Percentiles rank a stretch among this genome's conserved stretches.
phyloP scores from a whole-genome alignment of 768 basidiomycete genomes.

The Phaeolepiota aurea region DNA sequence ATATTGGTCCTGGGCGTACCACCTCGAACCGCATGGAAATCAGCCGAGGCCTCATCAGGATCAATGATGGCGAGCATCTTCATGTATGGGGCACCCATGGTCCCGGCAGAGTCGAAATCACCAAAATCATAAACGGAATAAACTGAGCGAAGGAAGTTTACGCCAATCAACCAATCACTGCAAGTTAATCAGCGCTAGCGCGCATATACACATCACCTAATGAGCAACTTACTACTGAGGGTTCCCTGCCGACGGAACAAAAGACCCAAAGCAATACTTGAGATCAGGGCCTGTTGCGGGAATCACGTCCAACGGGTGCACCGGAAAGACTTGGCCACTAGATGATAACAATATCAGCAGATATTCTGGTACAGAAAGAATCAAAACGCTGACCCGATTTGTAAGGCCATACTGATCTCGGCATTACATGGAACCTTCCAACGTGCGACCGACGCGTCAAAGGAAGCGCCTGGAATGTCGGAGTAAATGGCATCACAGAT shows the following conservation, averaged over 20 bases:
- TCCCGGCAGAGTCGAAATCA: slow-evolving; percentile 55
- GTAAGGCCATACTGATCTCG: slow-evolving; percentile 74
- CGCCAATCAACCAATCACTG: slow-evolving; percentile 83
- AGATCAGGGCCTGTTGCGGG: slow-evolving; percentile 36
- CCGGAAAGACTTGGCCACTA: slow-evolving; percentile 66
- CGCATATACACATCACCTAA: not conserved
- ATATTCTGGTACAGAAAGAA: not conserved
- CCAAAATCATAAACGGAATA: slow-evolving; percentile 84
- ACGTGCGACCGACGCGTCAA: slow-evolving; percentile 39
- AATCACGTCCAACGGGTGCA: slow-evolving; percentile 74
- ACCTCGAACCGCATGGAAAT: slow-evolving; percentile 64
- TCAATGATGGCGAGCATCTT: slow-evolving; percentile 64
- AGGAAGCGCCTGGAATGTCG: slow-evolving; percentile 53
- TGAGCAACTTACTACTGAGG: slow-evolving; percentile 54
- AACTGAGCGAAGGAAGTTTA: slow-evolving; percentile 75
- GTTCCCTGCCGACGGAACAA: slow-evolving; percentile 57
- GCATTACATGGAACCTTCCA: slow-evolving; percentile 70
- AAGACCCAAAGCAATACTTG: slow-evolving; percentile 61
- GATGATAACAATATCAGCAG: no score
- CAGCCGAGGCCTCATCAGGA: slow-evolving; percentile 59
- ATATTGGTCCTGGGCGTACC: slow-evolving; percentile 58
- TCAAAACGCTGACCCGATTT: slow-evolving; percentile 50
- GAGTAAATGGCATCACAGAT: slow-evolving; percentile 67
- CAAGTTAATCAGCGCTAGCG: slow-evolving; percentile 3
- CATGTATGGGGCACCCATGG: slow-evolving; percentile 73